A percentile compares a stretch with the other conserved stretches of the same genome.
Conservation (phyloP, 371 early-diverging fungal genomes). For the Rhizopus arrhizus region DNA sequence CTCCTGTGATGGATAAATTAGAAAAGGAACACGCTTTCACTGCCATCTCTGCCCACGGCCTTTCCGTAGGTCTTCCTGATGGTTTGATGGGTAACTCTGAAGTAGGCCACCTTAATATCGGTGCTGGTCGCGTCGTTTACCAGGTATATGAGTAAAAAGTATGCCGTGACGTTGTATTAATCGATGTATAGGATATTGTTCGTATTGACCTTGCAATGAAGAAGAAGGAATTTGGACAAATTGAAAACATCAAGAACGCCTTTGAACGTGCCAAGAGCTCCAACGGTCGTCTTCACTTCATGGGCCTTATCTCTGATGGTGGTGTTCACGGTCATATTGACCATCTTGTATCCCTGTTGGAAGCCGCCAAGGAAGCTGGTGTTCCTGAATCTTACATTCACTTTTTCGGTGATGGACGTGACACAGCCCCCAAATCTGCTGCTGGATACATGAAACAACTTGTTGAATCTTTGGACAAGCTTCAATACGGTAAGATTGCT, state of each 20-base stretch:
- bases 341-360: conserved; percentile 86
- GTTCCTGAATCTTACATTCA: conserved; percentile 94
- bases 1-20: conserved; percentile 90
- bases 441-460: conserved; percentile 75
- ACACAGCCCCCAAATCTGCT: conserved; percentile 93
- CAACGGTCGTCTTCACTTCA: conserved; percentile 92
- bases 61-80: conserved; percentile 96
- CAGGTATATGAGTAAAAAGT: conserved; percentile 67
- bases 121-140: conserved; percentile 98
- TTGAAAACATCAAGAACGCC: conserved; percentile 77
- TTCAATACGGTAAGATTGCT: conserved; percentile 86
- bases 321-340: conserved; percentile 99
- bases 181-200: conserved; percentile 83
- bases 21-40: conserved; percentile 74
- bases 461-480: conserved; percentile 61
- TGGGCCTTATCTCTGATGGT: conserved; percentile 99
- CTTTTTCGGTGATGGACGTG: conserved; percentile 99
- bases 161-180: conserved; percentile 2
- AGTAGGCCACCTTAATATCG: conserved; percentile 99
- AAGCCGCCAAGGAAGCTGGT: conserved; percentile 80
- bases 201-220: conserved; percentile 91
- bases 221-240: conserved; percentile 76
- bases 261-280: conserved; percentile 84
- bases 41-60: conserved; percentile 93
- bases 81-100: conserved; percentile 99